A percentile compares a stretch with the other conserved stretches of the same genome.
Evolutionary conservation across 331 rosid genomes (phyloP).

Genomic region (Acacia pycnantha): DNA sequence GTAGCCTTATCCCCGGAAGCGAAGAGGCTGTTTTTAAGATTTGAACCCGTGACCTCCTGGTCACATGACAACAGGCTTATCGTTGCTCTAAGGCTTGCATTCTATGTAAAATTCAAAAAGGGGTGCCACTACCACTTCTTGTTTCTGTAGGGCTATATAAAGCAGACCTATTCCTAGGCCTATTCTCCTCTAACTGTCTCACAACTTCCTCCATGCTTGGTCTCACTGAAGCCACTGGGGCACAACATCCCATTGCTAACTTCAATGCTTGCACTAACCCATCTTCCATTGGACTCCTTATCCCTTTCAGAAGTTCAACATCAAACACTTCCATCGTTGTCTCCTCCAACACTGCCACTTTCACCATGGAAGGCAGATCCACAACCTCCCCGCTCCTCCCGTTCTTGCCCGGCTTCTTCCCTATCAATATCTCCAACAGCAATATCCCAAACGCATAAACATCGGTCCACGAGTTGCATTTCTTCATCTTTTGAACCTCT

Average conservation of each 20-base stretch:
- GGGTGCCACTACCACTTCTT: conserved; percentile 96
- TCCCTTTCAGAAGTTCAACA: conserved; percentile 83
- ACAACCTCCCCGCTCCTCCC: conserved; percentile 70
- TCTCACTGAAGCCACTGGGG: conserved; percentile 94
- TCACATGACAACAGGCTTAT: too few species aligned
- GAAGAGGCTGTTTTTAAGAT: too few species aligned
- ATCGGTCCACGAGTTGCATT: conserved; percentile 83
- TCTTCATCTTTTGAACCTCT: conserved; percentile 93
- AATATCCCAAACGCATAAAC: conserved; percentile 90
- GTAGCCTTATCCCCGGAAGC: too few species aligned
- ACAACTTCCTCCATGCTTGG: conserved; percentile 98
- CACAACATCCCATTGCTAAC: conserved; percentile 99
- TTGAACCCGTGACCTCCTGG: too few species aligned
- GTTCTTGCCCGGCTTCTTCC: conserved; percentile 88
- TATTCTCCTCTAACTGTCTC: conserved; percentile 94
- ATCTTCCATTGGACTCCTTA: conserved; percentile 94
- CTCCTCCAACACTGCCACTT: conserved; percentile 90
- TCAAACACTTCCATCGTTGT: conserved; percentile 96
- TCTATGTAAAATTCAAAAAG: conserved; percentile 59
- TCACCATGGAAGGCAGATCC: conserved; percentile 94
- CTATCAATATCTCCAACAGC: conserved; percentile 79
- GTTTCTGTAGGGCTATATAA: conserved; percentile 97
- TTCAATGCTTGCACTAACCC: conserved; percentile 89
- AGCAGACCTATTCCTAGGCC: conserved; percentile 98
- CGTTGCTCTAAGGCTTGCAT: too few species aligned